Conservation (phyloP, 305 asterid species). For the Fraxinus latifolia region DNA sequence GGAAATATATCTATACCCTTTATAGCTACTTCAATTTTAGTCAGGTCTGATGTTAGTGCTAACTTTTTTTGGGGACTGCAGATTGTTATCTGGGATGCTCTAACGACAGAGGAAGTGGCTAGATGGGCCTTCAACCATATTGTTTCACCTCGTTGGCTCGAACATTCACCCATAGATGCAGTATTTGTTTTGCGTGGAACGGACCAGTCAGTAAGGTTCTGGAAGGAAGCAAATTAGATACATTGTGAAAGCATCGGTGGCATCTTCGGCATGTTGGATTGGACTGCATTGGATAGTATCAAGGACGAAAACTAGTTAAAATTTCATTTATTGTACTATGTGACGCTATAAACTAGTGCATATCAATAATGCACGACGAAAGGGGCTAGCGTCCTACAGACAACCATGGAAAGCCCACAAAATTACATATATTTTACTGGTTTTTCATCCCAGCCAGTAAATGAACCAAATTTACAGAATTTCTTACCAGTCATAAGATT, state of each 20-base stretch:
- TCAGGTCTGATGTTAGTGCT: neutral
- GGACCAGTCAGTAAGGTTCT: conserved; percentile 64
- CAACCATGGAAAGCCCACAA: neutral
- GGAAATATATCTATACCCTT: neutral
- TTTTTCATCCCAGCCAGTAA: neutral
- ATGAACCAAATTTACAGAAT: neutral
- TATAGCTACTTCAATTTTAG: neutral
- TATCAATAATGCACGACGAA: neutral
- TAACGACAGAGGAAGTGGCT: conserved; percentile 68
- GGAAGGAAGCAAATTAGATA: conserved; percentile 44
- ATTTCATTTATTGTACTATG: neutral
- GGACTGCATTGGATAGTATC: neutral
- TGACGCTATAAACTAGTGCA: neutral
- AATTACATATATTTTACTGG: neutral
- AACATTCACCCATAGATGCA: conserved; percentile 67
- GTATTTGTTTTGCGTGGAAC: conserved; percentile 66
- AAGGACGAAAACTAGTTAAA: neutral
- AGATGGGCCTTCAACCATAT: conserved; percentile 75
- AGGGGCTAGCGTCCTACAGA: neutral
- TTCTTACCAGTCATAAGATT: neutral
- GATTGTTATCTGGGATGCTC: conserved; percentile 75
- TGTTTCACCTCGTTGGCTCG: conserved; percentile 79
- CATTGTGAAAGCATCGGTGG: neutral
- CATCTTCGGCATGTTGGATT: neutral
- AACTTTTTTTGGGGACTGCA: conserved; percentile 22